Evolutionary conservation across 345 rosid genomes (phyloP).

Genomic region (Euphorbia peplus): DNA sequence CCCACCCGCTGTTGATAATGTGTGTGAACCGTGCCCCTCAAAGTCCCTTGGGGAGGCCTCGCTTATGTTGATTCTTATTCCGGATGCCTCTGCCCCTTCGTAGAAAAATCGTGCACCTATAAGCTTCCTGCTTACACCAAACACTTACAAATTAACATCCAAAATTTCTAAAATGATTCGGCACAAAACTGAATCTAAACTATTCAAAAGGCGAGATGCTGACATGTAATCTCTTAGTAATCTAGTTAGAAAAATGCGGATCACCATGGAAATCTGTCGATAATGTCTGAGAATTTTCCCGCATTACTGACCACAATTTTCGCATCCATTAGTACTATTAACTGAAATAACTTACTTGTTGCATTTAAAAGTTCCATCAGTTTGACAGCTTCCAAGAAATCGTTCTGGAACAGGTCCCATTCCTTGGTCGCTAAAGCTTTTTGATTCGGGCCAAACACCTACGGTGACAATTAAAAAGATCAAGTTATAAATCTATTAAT

Average conservation of each 20-base stretch:
- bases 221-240: too few species aligned
- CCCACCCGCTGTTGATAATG: constrained; percentile 34
- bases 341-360: not conserved
- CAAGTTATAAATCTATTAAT: too few species aligned
- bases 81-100: constrained; percentile 8
- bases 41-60: constrained; percentile 17
- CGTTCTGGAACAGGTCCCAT: constrained; percentile 15
- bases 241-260: too few species aligned
- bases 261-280: too few species aligned
- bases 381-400: constrained; percentile 20
- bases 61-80: not conserved
- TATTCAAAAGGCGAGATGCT: too few species aligned
- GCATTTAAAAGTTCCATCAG: not conserved
- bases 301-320: too few species aligned
- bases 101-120: constrained; percentile 24
- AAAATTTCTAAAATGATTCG: too few species aligned
- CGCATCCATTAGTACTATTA: too few species aligned
- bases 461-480: too few species aligned
- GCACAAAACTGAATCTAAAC: too few species aligned
- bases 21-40: constrained; percentile 35
- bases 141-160: too few species aligned
- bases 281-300: too few species aligned
- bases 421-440: constrained; percentile 24
- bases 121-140: constrained; percentile 14
- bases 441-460: constrained; percentile 23